These are phyloP conservation scores for Barnettozyma vustinii DNA, from an alignment of 805 yeast genomes.

Conservation along the genomic window DNA sequence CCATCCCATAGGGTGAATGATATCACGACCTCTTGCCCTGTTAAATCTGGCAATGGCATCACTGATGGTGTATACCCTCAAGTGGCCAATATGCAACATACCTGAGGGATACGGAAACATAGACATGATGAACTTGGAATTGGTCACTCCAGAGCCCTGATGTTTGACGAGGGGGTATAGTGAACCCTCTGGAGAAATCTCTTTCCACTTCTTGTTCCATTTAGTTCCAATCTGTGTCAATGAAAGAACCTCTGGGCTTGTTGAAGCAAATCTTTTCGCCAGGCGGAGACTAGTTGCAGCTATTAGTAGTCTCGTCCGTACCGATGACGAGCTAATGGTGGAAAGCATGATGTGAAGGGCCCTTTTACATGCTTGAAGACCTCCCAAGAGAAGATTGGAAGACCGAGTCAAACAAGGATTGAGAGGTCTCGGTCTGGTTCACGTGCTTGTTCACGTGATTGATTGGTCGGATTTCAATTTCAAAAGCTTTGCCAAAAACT, in stretches of 20 bases:
- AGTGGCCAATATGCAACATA: slow-evolving; percentile 85
- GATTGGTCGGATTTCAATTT: background rate
- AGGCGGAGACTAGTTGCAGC: background rate
- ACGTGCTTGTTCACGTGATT: background rate
- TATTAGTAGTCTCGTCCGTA: background rate
- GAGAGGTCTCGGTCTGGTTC: background rate
- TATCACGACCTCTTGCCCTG: slow-evolving; percentile 68
- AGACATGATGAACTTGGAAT: slow-evolving; percentile 59
- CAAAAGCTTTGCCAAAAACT: background rate
- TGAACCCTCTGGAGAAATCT: slow-evolving; percentile 28
- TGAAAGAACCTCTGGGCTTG: background rate
- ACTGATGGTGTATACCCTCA: slow-evolving; percentile 86
- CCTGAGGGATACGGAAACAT: slow-evolving; percentile 99
- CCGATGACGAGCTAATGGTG: background rate
- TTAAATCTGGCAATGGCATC: slow-evolving; percentile 79
- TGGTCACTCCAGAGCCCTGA: slow-evolving; percentile 11
- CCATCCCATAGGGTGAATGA: slow-evolving; percentile 98
- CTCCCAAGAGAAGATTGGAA: background rate
- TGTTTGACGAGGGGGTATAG: slow-evolving; percentile 32
- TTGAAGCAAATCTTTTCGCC: background rate
- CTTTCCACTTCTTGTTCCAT: slow-evolving; percentile 47
- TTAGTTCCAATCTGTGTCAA: slow-evolving; percentile 35
- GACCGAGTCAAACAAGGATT: background rate
- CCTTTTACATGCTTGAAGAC: background rate
- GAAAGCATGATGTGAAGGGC: background rate